Conservation (phyloP, 345 rosid genomes). For the Acer negundo region DNA sequence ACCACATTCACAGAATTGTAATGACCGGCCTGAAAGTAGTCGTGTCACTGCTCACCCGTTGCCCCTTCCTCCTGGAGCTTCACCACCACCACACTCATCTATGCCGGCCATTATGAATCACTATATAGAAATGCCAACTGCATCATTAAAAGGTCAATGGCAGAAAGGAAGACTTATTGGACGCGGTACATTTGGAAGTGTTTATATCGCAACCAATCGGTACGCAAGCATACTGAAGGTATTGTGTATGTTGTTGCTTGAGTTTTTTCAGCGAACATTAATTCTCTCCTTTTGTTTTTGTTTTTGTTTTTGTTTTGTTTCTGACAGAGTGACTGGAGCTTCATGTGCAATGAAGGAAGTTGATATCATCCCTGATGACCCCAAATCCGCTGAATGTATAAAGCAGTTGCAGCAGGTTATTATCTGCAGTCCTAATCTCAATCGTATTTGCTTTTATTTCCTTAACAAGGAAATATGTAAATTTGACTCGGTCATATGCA, state of each 20-base stretch:
- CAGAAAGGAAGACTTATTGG: slow-evolving; percentile 77
- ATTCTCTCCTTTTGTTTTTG: background rate
- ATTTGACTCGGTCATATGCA: slow-evolving; percentile 5
- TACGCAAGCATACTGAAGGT: slow-evolving; percentile 29
- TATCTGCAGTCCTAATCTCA: slow-evolving; percentile 10
- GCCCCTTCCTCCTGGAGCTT: slow-evolving; percentile 67
- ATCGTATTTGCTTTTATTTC: background rate
- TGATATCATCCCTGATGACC: slow-evolving; percentile 56
- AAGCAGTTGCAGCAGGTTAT: slow-evolving; percentile 72
- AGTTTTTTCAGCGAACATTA: slow-evolving; percentile 6
- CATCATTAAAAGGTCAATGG: slow-evolving; percentile 49
- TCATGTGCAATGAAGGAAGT: slow-evolving; percentile 77
- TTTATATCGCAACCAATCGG: slow-evolving; percentile 60
- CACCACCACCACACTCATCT: slow-evolving; percentile 19
- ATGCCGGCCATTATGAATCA: slow-evolving; percentile 25
- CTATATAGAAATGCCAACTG: slow-evolving; percentile 27
- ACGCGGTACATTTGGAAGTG: slow-evolving; percentile 75
- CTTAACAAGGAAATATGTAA: background rate
- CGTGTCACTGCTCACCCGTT: slow-evolving; percentile 50
- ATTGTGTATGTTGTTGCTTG: background rate
- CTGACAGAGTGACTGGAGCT: slow-evolving; percentile 69
- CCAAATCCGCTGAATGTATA: slow-evolving; percentile 62
- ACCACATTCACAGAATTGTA: slow-evolving; percentile 28
- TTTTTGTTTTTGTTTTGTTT: slow-evolving; percentile 14
- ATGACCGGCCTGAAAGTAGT: slow-evolving; percentile 32